Conservation (phyloP, 768 basidiomycete genomes). For the Psilocybe sp. region DNA sequence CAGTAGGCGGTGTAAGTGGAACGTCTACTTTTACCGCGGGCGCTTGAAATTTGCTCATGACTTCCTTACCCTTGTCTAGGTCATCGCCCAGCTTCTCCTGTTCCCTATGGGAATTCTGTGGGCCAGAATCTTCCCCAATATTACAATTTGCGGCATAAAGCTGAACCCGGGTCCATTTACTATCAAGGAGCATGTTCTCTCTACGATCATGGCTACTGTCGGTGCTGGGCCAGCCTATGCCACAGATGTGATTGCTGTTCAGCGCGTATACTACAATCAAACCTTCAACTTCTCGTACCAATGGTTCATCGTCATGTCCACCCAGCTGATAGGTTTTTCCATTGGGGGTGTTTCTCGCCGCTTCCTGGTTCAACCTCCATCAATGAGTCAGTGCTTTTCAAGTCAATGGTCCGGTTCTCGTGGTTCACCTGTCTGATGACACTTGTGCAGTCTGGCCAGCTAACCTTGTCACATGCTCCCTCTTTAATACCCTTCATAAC, state of each 20-base stretch:
- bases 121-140: constrained; percentile 48
- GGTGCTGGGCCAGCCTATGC: no score
- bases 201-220: constrained; percentile 28
- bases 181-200: constrained; percentile 66
- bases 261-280: constrained; percentile 59
- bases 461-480: constrained; percentile 64
- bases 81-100: constrained; percentile 69
- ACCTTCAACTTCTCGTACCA: constrained; percentile 57
- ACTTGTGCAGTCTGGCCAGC: constrained; percentile 57
- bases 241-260: constrained; percentile 65
- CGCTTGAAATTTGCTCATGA: no score
- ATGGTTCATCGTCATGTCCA: constrained; percentile 65
- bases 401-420: neutral
- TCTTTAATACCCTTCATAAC: constrained; percentile 73
- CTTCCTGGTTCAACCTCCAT: constrained; percentile 64
- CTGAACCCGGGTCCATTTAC: constrained; percentile 73
- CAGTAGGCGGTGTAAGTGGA: constrained; percentile 28
- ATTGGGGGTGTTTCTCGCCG: constrained; percentile 67
- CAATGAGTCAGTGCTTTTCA: constrained; percentile 34
- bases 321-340: constrained; percentile 70
- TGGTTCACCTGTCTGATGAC: neutral
- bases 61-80: constrained; percentile 19
- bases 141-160: constrained; percentile 51
- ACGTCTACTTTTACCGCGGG: no score
- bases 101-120: constrained; percentile 62